Base-by-base conservation (phyloP, 2,329 filamentous ascomycete genomes). In the Nothomitra cinnamomea region DNA sequence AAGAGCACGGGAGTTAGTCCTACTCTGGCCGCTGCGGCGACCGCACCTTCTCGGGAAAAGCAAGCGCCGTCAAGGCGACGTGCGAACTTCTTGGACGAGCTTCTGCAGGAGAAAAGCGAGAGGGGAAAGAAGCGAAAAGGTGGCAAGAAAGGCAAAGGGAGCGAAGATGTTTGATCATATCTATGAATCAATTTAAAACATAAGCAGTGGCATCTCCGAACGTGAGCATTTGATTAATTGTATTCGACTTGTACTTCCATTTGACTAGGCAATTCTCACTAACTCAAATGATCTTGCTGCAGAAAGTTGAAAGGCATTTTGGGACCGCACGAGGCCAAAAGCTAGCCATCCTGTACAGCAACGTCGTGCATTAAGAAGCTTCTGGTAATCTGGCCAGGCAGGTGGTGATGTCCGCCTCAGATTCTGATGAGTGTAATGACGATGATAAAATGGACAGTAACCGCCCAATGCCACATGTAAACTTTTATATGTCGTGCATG, bases 51-150 rank as follows among this genome's bases (percentile, higher is more conserved):
- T 35, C 45, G 45, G 45, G 12, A 28, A n/a, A 49, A 24, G 25
- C 45, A 24, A 35, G 21, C 24, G 21, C n/a, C 24, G n/a, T 48
- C 43, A 7, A 49, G 32, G 58, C 68, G 69, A 51, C 66, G 66
- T 1, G 66, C 61, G 13, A 77, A 69, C 56, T 79, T 74, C 59
- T 64, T 80, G 22, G 77, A 80, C 61, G 73, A 79, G 57, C 62
- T 79, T 15, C 62, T 74, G 1, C 65, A 65, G 2, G 65, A 72
- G 54, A 69, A 70, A 36, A 28, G 51, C 3, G 25, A 52, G 49
- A 73, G 70, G 28, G 5, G 28, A 58, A 78, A 77, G 65, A 73
- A 72, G 61, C 19, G 52, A 35, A 72, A 58, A 36, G 41, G 54
- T 49, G 22, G 38, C 51, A 41, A 52, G 55, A 53, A 56, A 56